Evolutionary conservation across 2,329 filamentous ascomycete species (phyloP).

Genomic region (Trematosphaeria pertusa): DNA sequence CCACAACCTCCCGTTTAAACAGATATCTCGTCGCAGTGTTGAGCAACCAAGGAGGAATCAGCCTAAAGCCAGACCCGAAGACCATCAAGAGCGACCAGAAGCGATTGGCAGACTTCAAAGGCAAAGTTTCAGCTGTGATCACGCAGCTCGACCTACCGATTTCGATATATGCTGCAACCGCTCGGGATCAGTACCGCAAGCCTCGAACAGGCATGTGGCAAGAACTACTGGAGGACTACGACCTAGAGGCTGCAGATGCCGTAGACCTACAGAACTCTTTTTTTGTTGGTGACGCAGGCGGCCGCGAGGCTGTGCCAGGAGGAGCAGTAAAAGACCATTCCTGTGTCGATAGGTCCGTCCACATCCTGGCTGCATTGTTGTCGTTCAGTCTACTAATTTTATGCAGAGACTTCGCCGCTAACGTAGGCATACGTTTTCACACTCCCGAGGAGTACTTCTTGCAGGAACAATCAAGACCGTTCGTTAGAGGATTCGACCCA

Average conservation of each 20-base stretch:
- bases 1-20: conserved; percentile 7
- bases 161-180: conserved; percentile 85
- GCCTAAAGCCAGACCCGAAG: conserved; percentile 76
- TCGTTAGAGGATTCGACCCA: conserved; percentile 75
- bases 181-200: conserved; percentile 82
- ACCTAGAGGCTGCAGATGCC: conserved; percentile 56
- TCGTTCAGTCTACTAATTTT: conserved; percentile 19
- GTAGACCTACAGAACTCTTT: conserved; percentile 76
- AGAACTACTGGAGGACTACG: conserved; percentile 63
- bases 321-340: conserved; percentile 63
- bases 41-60: conserved; percentile 88
- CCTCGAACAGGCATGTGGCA: conserved; percentile 90
- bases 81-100: conserved; percentile 70
- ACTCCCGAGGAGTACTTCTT: conserved; percentile 96
- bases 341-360: conserved; percentile 62
- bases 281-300: conserved; percentile 88
- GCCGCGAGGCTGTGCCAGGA: conserved; percentile 51
- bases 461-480: conserved; percentile 68
- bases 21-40: conserved; percentile 80
- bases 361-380: conserved; percentile 18
- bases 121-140: conserved; percentile 75
- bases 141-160: conserved; percentile 76
- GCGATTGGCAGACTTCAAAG: conserved; percentile 80
- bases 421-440: conserved; percentile 78
- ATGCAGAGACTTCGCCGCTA: conserved; percentile 75